A percentile compares a stretch with the other conserved stretches of the same genome.
Evolutionary conservation across 306 rosid species (phyloP).

Genomic region (Leucaena leucocephala): DNA sequence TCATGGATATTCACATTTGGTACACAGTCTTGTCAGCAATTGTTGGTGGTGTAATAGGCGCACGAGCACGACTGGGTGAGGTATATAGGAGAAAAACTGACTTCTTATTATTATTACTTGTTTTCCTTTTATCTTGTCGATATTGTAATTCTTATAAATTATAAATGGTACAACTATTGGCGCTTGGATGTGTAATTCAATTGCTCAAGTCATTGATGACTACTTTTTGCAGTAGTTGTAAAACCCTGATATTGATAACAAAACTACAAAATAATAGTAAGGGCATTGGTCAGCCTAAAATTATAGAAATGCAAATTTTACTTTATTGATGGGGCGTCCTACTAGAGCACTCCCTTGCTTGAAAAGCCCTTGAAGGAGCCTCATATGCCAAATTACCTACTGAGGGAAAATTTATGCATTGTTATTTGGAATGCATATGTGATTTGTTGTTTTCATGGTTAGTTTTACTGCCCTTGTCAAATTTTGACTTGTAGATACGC

Average conservation of each 20-base stretch:
- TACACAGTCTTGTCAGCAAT: slow-evolving; percentile 90
- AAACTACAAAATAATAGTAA: neutral
- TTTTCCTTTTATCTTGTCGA: slow-evolving; percentile 3
- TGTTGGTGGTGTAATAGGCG: slow-evolving; percentile 95
- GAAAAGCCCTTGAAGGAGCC: slow-evolving; percentile 2
- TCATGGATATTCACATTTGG: slow-evolving; percentile 95
- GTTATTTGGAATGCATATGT: neutral
- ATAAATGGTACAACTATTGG: neutral
- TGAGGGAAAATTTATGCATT: neutral
- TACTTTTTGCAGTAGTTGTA: slow-evolving; percentile 7
- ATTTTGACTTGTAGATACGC: slow-evolving; percentile 70
- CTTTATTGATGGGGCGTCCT: neutral
- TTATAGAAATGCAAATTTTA: neutral
- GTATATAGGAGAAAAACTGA: slow-evolving; percentile 45
- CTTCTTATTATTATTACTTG: neutral
- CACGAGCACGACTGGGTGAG: slow-evolving; percentile 95
- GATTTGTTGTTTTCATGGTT: slow-evolving; percentile 13
- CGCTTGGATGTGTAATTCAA: neutral
- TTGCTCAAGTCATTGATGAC: slow-evolving; percentile 9
- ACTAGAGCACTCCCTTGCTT: slow-evolving; percentile 4
- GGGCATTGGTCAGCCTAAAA: neutral
- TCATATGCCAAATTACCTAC: neutral
- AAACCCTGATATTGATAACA: neutral
- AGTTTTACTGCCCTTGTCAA: slow-evolving; percentile 20
- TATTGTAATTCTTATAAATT: slow-evolving; percentile 7